Evolutionary conservation across 1,284 basidiomycete species (phyloP), one percentile per base, ranked within the genome.

Genomic region (Ceratobasidium sp.): DNA sequence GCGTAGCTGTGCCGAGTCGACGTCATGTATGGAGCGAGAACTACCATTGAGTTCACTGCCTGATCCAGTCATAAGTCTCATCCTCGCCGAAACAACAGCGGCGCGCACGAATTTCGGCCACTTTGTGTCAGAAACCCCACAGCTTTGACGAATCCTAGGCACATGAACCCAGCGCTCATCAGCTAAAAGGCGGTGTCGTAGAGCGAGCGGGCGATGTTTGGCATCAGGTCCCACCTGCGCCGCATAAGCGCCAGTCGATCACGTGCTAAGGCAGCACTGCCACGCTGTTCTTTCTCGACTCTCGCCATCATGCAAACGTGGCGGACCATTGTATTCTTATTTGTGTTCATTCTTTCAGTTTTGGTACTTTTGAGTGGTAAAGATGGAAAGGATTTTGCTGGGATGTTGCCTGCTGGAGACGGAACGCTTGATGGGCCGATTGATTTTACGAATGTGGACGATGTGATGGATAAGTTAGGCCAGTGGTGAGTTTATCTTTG

Each of bases 381-480:
- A 23, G 42, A 44, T 46, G n/a, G 15, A 13, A 57, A 46, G n/a
- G 70, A 61, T 1, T 15, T 73, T n/a, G 70, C 38, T 62, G 71
- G 71, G 28, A 50, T 26, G 26, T 61, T 74, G 50, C 71, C 71
- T 65, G 71, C 3, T 28, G 71, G 71, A 26, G 61, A 65, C 23
- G 61, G 71, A 26, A 74, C 3, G 1, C 40, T 74, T 7, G 71
- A 74, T n/a, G 71, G 23, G 10, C 71, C 71, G 61, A 74, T 74
- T 28, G 71, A 74, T 54, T 74, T 74, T 40, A 74, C 71, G 46
- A 74, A 74, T 54, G 71, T 61, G 46, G 71, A 74, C 13, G 71
- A 74, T 56, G 71, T 74, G 46, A 74, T 74, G 71, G 71, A 74
- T 4, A 74, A 74, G 48, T 38, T 74, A 61, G 71, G 15, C 71